Percentiles rank a stretch among this genome's conserved stretches.
Evolutionary conservation across 148 eudicot genomes (phyloP).

Genomic region (Euryodendron excelsum): DNA sequence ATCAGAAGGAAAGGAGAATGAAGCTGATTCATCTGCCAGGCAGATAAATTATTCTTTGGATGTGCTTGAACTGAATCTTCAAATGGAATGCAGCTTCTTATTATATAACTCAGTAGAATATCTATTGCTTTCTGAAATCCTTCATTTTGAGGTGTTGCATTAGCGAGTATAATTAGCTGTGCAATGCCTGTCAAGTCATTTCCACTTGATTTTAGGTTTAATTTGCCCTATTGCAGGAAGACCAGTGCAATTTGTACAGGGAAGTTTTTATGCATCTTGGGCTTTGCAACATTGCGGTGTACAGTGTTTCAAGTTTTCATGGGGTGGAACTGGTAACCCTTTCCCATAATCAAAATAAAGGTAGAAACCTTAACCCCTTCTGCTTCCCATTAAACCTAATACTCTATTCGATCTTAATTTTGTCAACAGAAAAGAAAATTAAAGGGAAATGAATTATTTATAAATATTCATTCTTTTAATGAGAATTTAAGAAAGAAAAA

Average conservation of each 20-base stretch:
- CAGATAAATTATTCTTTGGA: conserved; percentile 2
- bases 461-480: too few species aligned
- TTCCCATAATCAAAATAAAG: background rate
- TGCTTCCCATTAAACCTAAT: too few species aligned
- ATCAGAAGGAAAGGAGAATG: background rate
- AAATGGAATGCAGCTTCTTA: background rate
- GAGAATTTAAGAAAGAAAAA: too few species aligned
- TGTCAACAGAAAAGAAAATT: too few species aligned
- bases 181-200: background rate
- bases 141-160: background rate
- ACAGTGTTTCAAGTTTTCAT: background rate
- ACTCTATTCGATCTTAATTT: too few species aligned
- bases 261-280: background rate
- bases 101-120: background rate
- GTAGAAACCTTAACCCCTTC: too few species aligned
- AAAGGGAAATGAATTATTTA: too few species aligned
- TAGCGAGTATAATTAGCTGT: background rate
- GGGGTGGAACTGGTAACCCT: background rate
- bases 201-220: background rate
- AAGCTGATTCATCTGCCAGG: background rate
- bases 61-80: background rate
- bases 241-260: background rate
- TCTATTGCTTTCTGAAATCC: background rate
- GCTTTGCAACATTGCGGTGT: conserved; percentile 3
- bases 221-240: background rate